Conservation (phyloP, 495 filamentous ascomycete genomes). For the Penicillium antarcticum region DNA sequence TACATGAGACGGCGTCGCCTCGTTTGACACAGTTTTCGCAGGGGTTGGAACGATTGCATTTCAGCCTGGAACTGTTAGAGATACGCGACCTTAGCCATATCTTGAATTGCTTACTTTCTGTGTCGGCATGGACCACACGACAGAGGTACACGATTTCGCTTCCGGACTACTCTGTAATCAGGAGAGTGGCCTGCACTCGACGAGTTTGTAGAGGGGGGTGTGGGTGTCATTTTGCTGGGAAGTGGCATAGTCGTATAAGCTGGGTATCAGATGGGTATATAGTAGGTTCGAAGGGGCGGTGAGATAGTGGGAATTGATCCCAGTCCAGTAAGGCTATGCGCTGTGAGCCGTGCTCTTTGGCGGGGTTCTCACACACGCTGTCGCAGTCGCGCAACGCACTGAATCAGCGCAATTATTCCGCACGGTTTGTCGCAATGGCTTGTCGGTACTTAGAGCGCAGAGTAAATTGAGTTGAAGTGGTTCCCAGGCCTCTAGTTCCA, state of each 20-base stretch:
- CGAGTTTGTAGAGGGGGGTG: conserved; percentile 82
- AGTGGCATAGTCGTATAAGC: background rate
- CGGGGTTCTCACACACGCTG: background rate
- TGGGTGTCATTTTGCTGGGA: conserved; percentile 64
- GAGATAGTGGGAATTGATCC: too few relatives aligned
- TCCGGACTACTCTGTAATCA: conserved; percentile 86
- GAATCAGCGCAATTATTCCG: background rate
- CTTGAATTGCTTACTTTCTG: conserved; percentile 70
- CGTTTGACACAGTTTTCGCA: conserved; percentile 96
- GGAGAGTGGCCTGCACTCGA: conserved; percentile 79
- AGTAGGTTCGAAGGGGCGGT: too few relatives aligned
- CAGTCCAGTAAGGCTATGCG: too few relatives aligned
- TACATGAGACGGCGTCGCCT: conserved; percentile 77
- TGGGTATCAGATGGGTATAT: background rate
- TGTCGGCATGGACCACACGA: conserved; percentile 92
- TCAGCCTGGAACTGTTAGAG: conserved; percentile 57
- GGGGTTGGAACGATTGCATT: conserved; percentile 89
- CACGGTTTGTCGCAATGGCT: background rate
- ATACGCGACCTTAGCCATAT: conserved; percentile 21
- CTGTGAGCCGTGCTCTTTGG: background rate
- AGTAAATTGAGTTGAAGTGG: too few relatives aligned
- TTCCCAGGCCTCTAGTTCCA: too few relatives aligned
- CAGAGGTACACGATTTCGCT: conserved; percentile 90
- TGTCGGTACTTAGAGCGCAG: too few relatives aligned
- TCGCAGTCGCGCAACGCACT: background rate